phyloP scores from a whole-genome alignment of 768 basidiomycete genomes.

The Boletus insuetus region DNA sequence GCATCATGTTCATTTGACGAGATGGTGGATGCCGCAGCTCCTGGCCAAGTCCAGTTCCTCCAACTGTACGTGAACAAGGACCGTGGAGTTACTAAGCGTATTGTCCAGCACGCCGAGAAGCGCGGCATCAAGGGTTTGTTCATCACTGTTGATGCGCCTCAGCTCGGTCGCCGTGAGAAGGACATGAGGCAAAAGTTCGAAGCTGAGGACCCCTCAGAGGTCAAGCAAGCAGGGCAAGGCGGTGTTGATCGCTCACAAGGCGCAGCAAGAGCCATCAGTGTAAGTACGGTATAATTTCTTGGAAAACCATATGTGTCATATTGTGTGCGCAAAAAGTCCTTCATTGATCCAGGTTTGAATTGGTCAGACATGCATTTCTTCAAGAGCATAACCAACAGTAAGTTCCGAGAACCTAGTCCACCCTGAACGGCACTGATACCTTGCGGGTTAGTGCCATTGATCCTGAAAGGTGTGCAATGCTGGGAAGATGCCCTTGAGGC shows the following conservation, averaged over 20 bases:
- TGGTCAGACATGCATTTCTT: conserved; percentile 75
- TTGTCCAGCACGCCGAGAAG: conserved; percentile 87
- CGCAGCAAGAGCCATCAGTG: conserved; percentile 90
- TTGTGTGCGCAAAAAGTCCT: conserved; percentile 50
- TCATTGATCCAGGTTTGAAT: conserved; percentile 88
- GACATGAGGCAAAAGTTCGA: conserved; percentile 98
- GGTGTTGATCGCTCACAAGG: conserved; percentile 83
- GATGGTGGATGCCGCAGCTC: conserved; percentile 80
- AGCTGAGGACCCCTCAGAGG: conserved; percentile 51
- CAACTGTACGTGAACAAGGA: conserved; percentile 94
- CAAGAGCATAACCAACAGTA: conserved; percentile 70
- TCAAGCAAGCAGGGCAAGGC: conserved; percentile 44
- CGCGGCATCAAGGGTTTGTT: conserved; percentile 92
- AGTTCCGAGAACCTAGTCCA: conserved; percentile 8
- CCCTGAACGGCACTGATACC: conserved; percentile 1
- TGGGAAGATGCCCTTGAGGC: conserved; percentile 90
- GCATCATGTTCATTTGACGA: conserved; percentile 97
- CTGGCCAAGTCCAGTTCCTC: conserved; percentile 79
- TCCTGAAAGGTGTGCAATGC: conserved; percentile 87
- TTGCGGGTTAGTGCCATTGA: conserved; percentile 69
- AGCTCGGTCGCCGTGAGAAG: conserved; percentile 90
- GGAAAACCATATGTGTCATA: background rate
- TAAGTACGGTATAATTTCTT: conserved; percentile 32
- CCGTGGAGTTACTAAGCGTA: conserved; percentile 75
- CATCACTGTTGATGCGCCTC: conserved; percentile 97